phyloP scores from a whole-genome alignment of 1,284 basidiomycete species.

The Ceratobasidium sp. region DNA sequence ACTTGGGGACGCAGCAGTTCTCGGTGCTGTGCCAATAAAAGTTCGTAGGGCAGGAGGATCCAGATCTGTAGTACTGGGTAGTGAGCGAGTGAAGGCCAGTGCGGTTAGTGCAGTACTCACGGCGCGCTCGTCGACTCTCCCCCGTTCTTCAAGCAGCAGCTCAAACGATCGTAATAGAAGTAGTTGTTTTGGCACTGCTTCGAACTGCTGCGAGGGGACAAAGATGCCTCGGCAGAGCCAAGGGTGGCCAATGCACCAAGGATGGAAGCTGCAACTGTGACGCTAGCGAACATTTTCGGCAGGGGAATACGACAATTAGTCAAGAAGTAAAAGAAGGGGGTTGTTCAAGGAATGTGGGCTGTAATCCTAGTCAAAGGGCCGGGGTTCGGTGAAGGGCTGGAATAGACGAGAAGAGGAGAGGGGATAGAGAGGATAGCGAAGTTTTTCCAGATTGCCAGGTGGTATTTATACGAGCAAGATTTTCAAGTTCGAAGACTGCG shows the following conservation, averaged over 20 bases:
- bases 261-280: background rate
- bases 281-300: constrained; percentile 18
- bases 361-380: background rate
- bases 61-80: background rate
- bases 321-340: background rate
- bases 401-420: background rate
- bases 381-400: background rate
- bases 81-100: background rate
- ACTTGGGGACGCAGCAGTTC: constrained; percentile 65
- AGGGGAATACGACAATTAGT: background rate
- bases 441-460: background rate
- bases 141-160: constrained; percentile 34
- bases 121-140: constrained; percentile 18
- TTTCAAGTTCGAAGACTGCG: constrained; percentile 27
- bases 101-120: background rate
- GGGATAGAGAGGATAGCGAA: background rate
- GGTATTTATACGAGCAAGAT: constrained; percentile 3
- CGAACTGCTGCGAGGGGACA: background rate
- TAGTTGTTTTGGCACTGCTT: constrained; percentile 22
- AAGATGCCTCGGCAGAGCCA: constrained; percentile 9
- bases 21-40: constrained; percentile 59
- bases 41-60: constrained; percentile 49
- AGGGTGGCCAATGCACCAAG: constrained; percentile 21
- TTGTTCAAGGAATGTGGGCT: constrained; percentile 6
- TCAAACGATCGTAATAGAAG: constrained; percentile 39